These are phyloP conservation scores for Suillus ampliporus DNA, from an alignment of 768 basidiomycete species.

Conservation along the genomic window DNA sequence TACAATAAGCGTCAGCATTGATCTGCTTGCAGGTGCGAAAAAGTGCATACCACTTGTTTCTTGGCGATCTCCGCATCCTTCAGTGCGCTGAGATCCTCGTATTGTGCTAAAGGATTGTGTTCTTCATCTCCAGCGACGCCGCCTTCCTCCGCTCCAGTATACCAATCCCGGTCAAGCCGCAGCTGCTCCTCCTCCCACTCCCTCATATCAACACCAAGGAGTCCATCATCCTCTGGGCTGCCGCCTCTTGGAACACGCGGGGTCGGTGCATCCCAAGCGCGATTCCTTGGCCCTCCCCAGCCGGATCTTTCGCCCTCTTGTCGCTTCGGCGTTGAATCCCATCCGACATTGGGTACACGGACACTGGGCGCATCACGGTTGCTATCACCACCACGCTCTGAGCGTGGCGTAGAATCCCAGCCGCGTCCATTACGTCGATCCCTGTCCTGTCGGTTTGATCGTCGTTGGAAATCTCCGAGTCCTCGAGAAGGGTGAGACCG, in stretches of 20 bases:
- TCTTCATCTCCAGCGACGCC: slow-evolving; percentile 88
- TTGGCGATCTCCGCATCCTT: slow-evolving; percentile 79
- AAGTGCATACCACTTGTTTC: slow-evolving; percentile 67
- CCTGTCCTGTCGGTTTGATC: slow-evolving; percentile 69
- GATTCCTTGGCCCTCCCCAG: slow-evolving; percentile 61
- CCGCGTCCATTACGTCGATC: slow-evolving; percentile 36
- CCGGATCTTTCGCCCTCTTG: slow-evolving; percentile 61
- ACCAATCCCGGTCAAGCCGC: slow-evolving; percentile 94
- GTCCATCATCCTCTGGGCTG: slow-evolving; percentile 72
- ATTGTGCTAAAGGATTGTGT: slow-evolving; percentile 91
- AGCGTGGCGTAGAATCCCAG: slow-evolving; percentile 70
- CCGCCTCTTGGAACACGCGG: slow-evolving; percentile 69
- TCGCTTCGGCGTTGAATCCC: slow-evolving; percentile 90
- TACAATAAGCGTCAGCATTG: slow-evolving; percentile 35
- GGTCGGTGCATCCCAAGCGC: slow-evolving; percentile 86
- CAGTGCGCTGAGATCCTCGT: slow-evolving; percentile 77
- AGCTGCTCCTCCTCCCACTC: slow-evolving; percentile 99
- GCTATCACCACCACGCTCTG: slow-evolving; percentile 51
- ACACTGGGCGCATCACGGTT: slow-evolving; percentile 75
- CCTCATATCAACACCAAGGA: slow-evolving; percentile 69
- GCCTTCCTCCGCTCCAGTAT: slow-evolving; percentile 88
- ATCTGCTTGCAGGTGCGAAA: slow-evolving; percentile 1
- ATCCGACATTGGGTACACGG: slow-evolving; percentile 88
- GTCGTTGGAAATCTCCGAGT: slow-evolving; percentile 91
- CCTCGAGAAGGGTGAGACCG: slow-evolving; percentile 69